These are phyloP conservation scores for Lepiota venenata DNA, from an alignment of 768 basidiomycete genomes.

Conservation along the genomic window DNA sequence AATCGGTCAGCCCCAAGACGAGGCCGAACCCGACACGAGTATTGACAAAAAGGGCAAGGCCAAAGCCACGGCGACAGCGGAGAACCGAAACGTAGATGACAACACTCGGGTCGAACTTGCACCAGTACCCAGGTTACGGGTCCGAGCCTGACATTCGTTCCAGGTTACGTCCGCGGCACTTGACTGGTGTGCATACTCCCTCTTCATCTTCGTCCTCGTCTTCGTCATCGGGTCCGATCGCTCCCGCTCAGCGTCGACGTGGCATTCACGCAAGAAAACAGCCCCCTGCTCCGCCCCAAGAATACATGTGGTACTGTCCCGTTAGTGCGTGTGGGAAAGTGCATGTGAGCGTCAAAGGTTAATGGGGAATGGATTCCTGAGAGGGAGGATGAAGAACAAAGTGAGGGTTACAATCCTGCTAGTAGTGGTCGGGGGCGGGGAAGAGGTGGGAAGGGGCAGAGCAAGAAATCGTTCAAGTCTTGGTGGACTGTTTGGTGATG, in stretches of 20 bases:
- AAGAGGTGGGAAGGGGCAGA: constrained; percentile 20
- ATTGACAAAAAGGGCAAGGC: constrained; percentile 37
- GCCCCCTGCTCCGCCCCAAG: constrained; percentile 9
- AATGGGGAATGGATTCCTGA: constrained; percentile 62
- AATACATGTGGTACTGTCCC: constrained; percentile 63
- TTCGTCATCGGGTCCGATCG: background rate
- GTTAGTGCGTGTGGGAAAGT: constrained; percentile 50
- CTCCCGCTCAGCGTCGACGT: background rate
- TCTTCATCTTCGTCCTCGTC: constrained; percentile 11
- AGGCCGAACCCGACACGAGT: constrained; percentile 11
- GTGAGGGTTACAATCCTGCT: constrained; percentile 8
- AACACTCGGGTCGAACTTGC: background rate
- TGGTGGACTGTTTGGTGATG: constrained; percentile 4
- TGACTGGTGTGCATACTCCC: constrained; percentile 12
- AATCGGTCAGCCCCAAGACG: constrained; percentile 44
- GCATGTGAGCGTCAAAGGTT: constrained; percentile 56
- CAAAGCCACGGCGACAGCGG: constrained; percentile 35
- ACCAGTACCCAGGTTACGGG: too few species aligned
- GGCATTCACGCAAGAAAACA: background rate
- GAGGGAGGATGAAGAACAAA: constrained; percentile 23
- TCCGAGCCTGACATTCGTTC: constrained; percentile 39
- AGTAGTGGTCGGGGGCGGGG: constrained; percentile 13
- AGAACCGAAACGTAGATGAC: constrained; percentile 14
- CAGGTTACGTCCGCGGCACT: constrained; percentile 49
- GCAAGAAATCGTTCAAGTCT: background rate